Evolutionary conservation across 2,329 filamentous ascomycete species (phyloP).

Genomic region (Pseudogymnoascus sp.): DNA sequence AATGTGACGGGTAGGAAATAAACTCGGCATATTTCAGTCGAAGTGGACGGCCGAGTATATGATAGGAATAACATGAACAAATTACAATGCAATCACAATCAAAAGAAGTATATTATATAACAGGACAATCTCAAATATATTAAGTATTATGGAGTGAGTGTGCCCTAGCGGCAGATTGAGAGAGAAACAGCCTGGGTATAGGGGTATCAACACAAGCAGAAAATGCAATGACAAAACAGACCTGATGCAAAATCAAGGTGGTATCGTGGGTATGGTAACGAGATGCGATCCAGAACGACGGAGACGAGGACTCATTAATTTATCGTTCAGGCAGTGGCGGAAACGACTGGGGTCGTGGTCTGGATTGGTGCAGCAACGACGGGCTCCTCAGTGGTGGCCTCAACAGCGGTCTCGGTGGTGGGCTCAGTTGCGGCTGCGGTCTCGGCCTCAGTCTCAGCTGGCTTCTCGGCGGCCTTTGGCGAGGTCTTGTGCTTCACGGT

Average conservation of each 20-base stretch:
- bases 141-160: slow-evolving; percentile 29
- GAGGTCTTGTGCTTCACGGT: slow-evolving; percentile 28
- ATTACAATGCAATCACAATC: background rate
- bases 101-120: background rate
- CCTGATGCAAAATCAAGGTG: slow-evolving; percentile 31
- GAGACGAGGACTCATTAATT: slow-evolving; percentile 3
- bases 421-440: slow-evolving; percentile 18
- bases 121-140: slow-evolving; percentile 19
- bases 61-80: background rate
- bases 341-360: slow-evolving; percentile 24
- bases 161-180: slow-evolving; percentile 33
- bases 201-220: slow-evolving; percentile 32
- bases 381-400: slow-evolving; percentile 14
- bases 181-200: slow-evolving; percentile 33
- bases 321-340: slow-evolving; percentile 26
- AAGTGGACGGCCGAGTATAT: no score
- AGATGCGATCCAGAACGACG: slow-evolving; percentile 7
- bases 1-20: background rate
- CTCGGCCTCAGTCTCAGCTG: slow-evolving; percentile 21
- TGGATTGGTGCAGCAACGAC: slow-evolving; percentile 16
- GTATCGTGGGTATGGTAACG: slow-evolving; percentile 30
- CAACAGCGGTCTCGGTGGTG: slow-evolving; percentile 12
- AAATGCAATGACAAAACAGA: slow-evolving; percentile 24
- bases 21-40: no score
- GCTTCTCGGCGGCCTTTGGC: slow-evolving; percentile 31